These are phyloP conservation scores for Tetrapisispora fleetii DNA, from an alignment of 805 yeast species.

Conservation along the genomic window DNA sequence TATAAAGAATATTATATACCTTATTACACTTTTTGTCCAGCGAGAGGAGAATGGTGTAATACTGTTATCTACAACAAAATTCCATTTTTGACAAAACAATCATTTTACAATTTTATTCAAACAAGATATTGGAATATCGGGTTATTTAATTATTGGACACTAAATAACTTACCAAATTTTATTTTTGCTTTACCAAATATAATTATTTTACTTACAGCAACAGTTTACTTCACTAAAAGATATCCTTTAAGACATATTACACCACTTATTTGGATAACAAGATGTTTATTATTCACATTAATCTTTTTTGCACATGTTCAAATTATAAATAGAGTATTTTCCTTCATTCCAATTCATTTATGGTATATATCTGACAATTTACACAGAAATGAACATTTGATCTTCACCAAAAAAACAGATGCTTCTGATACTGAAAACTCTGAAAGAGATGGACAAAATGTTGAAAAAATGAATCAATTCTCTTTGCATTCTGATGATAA, in stretches of 20 bases:
- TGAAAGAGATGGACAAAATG: not conserved
- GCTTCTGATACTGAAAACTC: not conserved
- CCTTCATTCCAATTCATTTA: conserved; percentile 65
- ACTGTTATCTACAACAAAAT: conserved; percentile 32
- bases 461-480: not conserved
- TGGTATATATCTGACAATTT: conserved; percentile 54
- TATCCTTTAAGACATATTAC: conserved; percentile 30
- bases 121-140: conserved; percentile 78
- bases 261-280: conserved; percentile 36
- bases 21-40: conserved; percentile 55
- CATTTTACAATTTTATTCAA: conserved; percentile 66
- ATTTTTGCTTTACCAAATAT: conserved; percentile 63
- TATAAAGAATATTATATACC: conserved; percentile 40
- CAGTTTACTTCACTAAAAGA: conserved; percentile 29
- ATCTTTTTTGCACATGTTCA: conserved; percentile 71
- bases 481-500: conserved; percentile 7
- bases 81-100: conserved; percentile 17
- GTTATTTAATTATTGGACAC: conserved; percentile 72
- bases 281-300: conserved; percentile 40
- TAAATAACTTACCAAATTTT: conserved; percentile 75
- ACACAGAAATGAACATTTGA: conserved; percentile 9
- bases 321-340: conserved; percentile 67
- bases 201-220: conserved; percentile 34
- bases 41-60: conserved; percentile 71
- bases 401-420: not conserved